Base-by-base conservation (phyloP, 192 early-diverging fungal genomes). In the Thamnidium elegans region DNA sequence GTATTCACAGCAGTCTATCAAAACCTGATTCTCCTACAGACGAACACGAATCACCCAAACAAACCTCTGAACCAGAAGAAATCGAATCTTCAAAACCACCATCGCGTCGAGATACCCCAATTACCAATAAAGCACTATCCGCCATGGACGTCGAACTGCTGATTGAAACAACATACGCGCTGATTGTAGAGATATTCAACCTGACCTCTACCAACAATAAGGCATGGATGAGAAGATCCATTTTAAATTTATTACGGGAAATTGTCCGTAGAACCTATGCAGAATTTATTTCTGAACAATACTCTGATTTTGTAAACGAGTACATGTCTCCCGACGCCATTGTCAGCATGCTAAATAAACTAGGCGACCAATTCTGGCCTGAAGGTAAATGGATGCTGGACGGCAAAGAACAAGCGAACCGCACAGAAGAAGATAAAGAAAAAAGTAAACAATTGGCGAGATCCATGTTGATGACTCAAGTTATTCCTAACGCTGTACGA, bases 261-360 rank as follows among this genome's bases (percentile, higher is more conserved):
- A 66, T 75, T 21, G 65, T 75, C 1, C 68, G 74, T 6, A 64
- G 74, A n/a, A 67, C 69, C 2, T 75, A 75, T 42, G 60, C 69
- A 0, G 65, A 75, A 30, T 52, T 67, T 39, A 66, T 75, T 15
- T 47, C 68, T 8, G 55, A 70, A 19, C 65, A 67, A 50, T 75
- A 69, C 61, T 42, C 50, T 4, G 61, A 70, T 53, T 75, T 67
- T 20, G 66, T 75, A 9, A 23, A 67, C 8, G 55, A 47, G 15
- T 63, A 67, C n/a, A 44, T 62, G 13, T 67, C 65, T 1, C 58
- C 69, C 0, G 65, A 70, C 26, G 69, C 69, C 3, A 42, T 75
- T 19, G 58, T 61, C 7, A 30, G 26, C 15, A 31, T 46, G 32
- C 32, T 71, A 4, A 52, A 46, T 23, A 47, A 50, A 20, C 4